Conservation (phyloP, 495 filamentous ascomycete genomes). For the Lophiotrema nucula region DNA sequence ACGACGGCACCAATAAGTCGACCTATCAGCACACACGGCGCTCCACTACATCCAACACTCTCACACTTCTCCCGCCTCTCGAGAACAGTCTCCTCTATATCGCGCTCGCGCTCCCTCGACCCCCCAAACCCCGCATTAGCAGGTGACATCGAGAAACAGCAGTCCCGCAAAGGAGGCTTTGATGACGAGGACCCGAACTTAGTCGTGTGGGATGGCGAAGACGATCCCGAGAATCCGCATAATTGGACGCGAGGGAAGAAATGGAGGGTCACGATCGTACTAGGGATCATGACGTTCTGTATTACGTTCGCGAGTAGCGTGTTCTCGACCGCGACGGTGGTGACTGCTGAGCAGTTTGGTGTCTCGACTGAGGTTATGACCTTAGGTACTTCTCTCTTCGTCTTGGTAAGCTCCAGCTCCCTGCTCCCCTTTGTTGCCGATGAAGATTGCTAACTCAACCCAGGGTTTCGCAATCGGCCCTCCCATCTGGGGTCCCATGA, state of each 20-base stretch:
- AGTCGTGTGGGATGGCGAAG: conserved; percentile 41
- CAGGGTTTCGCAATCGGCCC: conserved; percentile 54
- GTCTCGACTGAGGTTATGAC: conserved; percentile 44
- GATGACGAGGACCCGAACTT: conserved; percentile 44
- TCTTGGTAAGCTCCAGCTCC: too few relatives aligned
- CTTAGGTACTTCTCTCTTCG: conserved; percentile 50
- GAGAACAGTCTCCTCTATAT: too few relatives aligned
- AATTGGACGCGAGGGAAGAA: conserved; percentile 39
- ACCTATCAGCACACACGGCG: too few relatives aligned
- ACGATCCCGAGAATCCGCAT: conserved; percentile 35
- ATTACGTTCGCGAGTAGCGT: conserved; percentile 44
- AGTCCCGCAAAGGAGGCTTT: too few relatives aligned
- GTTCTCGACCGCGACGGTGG: conserved; percentile 43
- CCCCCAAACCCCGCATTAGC: too few relatives aligned
- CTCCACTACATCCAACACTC: too few relatives aligned
- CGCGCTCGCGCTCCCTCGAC: too few relatives aligned
- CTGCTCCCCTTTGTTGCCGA: too few relatives aligned
- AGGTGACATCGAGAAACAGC: too few relatives aligned
- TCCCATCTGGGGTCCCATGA: conserved; percentile 38
- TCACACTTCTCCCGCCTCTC: too few relatives aligned
- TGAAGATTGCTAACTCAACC: too few relatives aligned
- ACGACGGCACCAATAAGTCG: too few relatives aligned
- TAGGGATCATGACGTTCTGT: conserved; percentile 39
- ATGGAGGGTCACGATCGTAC: conserved; percentile 33
- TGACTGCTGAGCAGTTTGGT: conserved; percentile 45